Conservation (phyloP, 495 filamentous ascomycete genomes). For the Penicillium longicatenatum region DNA sequence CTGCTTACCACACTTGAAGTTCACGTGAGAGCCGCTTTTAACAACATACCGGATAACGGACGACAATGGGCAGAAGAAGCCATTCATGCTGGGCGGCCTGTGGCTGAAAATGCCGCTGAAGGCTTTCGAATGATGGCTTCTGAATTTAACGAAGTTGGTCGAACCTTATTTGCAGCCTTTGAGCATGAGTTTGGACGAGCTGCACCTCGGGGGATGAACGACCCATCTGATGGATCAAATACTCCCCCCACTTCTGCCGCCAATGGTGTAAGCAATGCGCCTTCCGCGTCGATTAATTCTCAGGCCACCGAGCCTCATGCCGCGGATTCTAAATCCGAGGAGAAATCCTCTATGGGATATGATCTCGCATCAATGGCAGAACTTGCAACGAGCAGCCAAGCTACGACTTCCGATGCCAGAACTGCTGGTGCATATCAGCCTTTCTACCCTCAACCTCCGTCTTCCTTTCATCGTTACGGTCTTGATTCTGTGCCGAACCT, state of each 20-base stretch:
- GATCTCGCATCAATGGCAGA: background rate
- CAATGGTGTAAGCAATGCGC: conserved; percentile 1
- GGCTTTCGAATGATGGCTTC: conserved; percentile 46
- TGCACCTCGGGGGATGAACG: background rate
- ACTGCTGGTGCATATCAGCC: background rate
- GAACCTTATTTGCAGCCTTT: conserved; percentile 43
- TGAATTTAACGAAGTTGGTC: conserved; percentile 47
- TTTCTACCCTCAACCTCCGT: background rate
- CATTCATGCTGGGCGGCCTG: conserved; percentile 39
- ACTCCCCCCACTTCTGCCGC: conserved; percentile 5
- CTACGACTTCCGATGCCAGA: background rate
- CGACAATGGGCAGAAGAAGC: conserved; percentile 38
- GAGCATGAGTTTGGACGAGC: conserved; percentile 40
- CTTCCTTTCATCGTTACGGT: background rate
- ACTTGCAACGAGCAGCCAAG: background rate
- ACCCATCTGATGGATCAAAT: conserved; percentile 9
- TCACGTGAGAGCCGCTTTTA: conserved; percentile 43
- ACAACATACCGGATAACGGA: conserved; percentile 43
- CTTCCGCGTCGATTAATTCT: background rate
- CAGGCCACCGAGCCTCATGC: background rate
- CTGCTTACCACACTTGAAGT: conserved; percentile 46
- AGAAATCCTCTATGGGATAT: background rate
- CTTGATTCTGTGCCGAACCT: background rate
- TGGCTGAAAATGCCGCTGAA: conserved; percentile 43
- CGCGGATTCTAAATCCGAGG: background rate